Evolutionary conservation across 305 asterid species (phyloP), one percentile per base, ranked within the genome.

Genomic region (Fraxinus sp.): DNA sequence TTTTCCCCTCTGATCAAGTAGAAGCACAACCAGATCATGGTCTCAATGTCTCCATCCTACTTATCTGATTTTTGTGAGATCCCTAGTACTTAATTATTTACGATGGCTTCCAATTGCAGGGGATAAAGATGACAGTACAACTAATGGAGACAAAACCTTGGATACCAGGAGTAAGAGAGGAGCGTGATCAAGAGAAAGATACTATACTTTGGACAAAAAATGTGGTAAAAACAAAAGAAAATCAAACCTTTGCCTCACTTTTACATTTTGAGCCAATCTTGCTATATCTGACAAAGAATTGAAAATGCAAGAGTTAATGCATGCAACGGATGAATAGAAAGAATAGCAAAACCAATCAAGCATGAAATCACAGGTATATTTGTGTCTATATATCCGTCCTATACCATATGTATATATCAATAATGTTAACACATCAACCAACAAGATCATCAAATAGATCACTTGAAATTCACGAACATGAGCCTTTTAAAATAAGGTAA

Each of bases 191-290:
- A 59, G 70, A 59, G 70, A 20, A 59, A 59, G 4, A 55, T 55
- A 55, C 62, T n/a, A n/a, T 55, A 55, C 26, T n/a, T 55, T 7
- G 5, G 26, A 16, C 28, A 24, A 26, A 70, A 46, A 73, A 32
- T 78, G 49, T 59, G 72, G 52, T 28, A 79, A 41, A 62, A 66
- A 71, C 59, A 24, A 46, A 37, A 66, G 16, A 79, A 81, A 62
- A 74, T 24, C 91, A 79, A 24, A 94, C 99, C 98, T 92, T 91
- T 96, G 99, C 80, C 98, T 91, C 83, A 94, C 97, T 90, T 93
- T 93, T 79, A 93, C 95, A 86, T 85, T 77, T 86, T 91, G 95
- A 80, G 97, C 99, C 93, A 95, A 87, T 87, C 86, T 93, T 79
- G 96, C 94, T 76, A 95, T 91, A 89, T 93, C 99, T 94, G 94